Evolutionary conservation across 257 asterid genomes (phyloP), one percentile per base, ranked within the genome.

Genomic region (Asclepias syriaca): DNA sequence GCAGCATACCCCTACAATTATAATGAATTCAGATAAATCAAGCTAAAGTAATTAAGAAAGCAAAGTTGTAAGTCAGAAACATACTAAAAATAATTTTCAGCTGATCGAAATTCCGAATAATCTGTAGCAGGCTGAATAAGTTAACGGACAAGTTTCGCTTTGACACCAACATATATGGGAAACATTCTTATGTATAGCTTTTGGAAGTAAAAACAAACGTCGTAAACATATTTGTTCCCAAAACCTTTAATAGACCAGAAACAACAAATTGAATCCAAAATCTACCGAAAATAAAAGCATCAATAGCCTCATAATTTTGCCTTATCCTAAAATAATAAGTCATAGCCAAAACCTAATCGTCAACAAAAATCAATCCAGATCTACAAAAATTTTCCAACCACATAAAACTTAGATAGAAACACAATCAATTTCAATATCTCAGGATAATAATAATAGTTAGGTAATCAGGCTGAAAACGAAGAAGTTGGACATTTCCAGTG

Each of bases 1-100:
- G 99, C 99, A 34, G 97, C 99, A 77, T 94, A 94, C 21, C 99
- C 97, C 99, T 94, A 88, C 76, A 29, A 32, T 51, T 13, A 34
- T 29, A 45, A 32, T n/a, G 67, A 69, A 19, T 32, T 16, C 66
- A 60, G 37, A 16, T 22, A 12, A 24, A 24, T 24, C 27, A 24
- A 24, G 27, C 27, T 24, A 24, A 27, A 66, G 14, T 34, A 63
- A 16, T 6, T 27, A 21, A 68, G 32, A 46, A 63, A 58, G 67
- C 22, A 53, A 66, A 13, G 29, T 63, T 27, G 37, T 8, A 18
- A 45, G 8, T 22, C 14, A 43, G 24, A 34, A 29, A 49, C 49
- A 71, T 60, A 61, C 66, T 24, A 11, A 1, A 32, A 67, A 54
- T 34, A 53, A 48, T 53, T 53, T 40, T 53, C 58, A 53, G 24